Evolutionary conservation across 2,329 filamentous ascomycete species (phyloP).

Genomic region (Chrysoporthe puriensis): DNA sequence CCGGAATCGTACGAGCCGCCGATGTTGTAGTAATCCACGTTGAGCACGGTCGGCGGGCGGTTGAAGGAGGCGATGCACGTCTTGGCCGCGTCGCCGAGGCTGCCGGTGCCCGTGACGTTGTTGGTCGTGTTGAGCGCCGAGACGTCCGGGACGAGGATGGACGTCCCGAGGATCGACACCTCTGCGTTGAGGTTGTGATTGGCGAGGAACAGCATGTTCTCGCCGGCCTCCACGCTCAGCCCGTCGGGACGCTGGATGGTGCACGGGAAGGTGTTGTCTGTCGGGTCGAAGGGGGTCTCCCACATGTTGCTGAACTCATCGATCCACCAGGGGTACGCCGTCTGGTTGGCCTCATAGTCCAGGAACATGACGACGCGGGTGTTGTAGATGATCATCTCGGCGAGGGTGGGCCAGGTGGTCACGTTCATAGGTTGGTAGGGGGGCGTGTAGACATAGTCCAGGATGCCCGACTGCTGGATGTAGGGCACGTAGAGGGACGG

Average conservation of each 20-base stretch:
- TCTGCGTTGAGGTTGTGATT: conserved; percentile 92
- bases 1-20: conserved; percentile 59
- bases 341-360: conserved; percentile 84
- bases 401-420: conserved; percentile 82
- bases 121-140: conserved; percentile 75
- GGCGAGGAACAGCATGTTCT: conserved; percentile 73
- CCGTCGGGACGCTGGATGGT: conserved; percentile 73
- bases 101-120: conserved; percentile 64
- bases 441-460: conserved; percentile 74
- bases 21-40: conserved; percentile 84
- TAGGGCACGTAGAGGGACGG: conserved; percentile 67
- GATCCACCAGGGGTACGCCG: conserved; percentile 77
- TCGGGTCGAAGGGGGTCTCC: conserved; percentile 85
- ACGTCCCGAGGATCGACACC: conserved; percentile 66
- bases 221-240: conserved; percentile 48
- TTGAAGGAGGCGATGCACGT: conserved; percentile 67
- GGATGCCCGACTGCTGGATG: conserved; percentile 73
- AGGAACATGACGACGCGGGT: conserved; percentile 80
- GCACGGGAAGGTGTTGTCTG: conserved; percentile 71
- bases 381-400: conserved; percentile 71
- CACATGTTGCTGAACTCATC: conserved; percentile 88
- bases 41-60: conserved; percentile 74
- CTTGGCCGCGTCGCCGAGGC: conserved; percentile 65
- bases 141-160: conserved; percentile 73
- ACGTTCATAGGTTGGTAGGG: conserved; percentile 68